Conservation (phyloP, 148 eudicot species). For the Euryodendron excelsum region DNA sequence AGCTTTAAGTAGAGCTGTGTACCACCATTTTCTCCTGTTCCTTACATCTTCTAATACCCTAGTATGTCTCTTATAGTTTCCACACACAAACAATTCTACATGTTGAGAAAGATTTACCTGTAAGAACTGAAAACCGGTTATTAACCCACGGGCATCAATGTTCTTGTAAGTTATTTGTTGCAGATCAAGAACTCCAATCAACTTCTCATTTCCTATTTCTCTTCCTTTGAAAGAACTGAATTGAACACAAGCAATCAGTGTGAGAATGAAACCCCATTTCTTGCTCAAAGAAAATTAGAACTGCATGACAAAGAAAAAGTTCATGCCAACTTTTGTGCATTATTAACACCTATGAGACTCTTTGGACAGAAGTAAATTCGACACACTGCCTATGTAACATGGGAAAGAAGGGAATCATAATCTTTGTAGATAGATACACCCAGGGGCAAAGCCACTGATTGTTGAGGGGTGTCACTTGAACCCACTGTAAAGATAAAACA, state of each 20-base stretch:
- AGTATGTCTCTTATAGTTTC: not conserved
- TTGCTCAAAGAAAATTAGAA: not conserved
- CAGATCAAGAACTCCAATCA: conserved; percentile 51
- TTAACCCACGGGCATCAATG: conserved; percentile 52
- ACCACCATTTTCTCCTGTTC: not conserved
- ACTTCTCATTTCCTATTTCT: conserved; percentile 56
- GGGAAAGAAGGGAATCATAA: not conserved
- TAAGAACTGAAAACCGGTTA: conserved; percentile 58
- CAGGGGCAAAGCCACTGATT: no score
- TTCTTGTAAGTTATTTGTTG: conserved; percentile 44
- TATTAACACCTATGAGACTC: not conserved
- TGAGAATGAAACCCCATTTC: not conserved
- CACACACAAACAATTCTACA: not conserved
- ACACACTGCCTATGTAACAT: not conserved
- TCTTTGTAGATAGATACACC: not conserved
- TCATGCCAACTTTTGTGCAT: not conserved
- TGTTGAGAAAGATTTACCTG: conserved; percentile 35
- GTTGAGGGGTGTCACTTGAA: no score
- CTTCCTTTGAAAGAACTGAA: conserved; percentile 43
- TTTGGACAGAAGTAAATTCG: not conserved
- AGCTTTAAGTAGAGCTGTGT: not conserved
- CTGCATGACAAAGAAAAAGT: not conserved
- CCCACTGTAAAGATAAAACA: no score
- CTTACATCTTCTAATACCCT: not conserved
- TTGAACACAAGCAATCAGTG: conserved; percentile 19